Evolutionary conservation across 768 basidiomycete genomes (phyloP).

Genomic region (Termitomyces sp.): DNA sequence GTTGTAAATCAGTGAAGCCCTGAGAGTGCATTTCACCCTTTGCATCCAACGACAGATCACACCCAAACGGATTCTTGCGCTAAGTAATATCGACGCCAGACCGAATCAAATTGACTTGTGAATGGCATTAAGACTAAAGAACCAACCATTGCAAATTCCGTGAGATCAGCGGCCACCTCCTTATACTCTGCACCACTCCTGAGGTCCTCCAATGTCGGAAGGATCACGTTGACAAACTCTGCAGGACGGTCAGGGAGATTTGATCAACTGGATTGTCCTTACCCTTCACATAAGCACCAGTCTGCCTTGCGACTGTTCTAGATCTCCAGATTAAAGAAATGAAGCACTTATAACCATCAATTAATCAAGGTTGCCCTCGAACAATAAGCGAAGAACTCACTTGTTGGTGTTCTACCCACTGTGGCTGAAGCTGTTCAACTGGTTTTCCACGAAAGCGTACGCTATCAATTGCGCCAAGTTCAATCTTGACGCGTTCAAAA

Average conservation of each 20-base stretch:
- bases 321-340: conserved; percentile 7
- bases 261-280: background rate
- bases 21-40: background rate
- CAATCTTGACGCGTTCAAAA: conserved; percentile 9
- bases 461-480: conserved; percentile 2
- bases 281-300: conserved; percentile 7
- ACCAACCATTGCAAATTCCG: conserved; percentile 6
- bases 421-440: conserved; percentile 5
- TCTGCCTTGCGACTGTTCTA: background rate
- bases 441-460: conserved; percentile 3
- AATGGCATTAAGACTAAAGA: background rate
- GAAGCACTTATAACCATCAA: conserved; percentile 1
- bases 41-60: background rate
- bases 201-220: conserved; percentile 6
- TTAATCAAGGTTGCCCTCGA: background rate
- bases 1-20: conserved; percentile 5
- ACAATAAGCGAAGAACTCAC: background rate
- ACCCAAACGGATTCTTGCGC: conserved; percentile 5
- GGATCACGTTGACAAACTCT: conserved; percentile 10
- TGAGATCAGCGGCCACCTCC: conserved; percentile 4
- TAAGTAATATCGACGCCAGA: background rate
- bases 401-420: conserved; percentile 4
- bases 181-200: background rate
- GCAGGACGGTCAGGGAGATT: background rate
- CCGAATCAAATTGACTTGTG: background rate